Percentiles rank a stretch among this genome's conserved stretches.
Evolutionary conservation across 1,139 yeast species (phyloP).

Genomic region (Saccharomyces uvarum): DNA sequence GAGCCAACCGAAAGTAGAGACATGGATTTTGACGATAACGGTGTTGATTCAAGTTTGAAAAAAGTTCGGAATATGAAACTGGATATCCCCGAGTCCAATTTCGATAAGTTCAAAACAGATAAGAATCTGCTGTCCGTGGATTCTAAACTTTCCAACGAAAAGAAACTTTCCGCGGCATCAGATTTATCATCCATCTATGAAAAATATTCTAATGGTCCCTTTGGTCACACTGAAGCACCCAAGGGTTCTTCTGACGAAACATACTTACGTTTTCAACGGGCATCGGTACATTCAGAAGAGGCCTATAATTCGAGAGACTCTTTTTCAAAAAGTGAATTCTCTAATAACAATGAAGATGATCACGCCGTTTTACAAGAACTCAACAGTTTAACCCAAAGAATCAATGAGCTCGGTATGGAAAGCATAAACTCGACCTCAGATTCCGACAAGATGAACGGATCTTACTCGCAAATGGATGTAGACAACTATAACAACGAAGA

Average conservation of each 20-base stretch:
- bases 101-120: not conserved
- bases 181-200: constrained; percentile 4
- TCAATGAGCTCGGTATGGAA: constrained; percentile 16
- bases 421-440: constrained; percentile 1
- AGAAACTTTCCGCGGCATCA: constrained; percentile 4
- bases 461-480: not conserved
- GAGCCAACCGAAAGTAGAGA: not conserved
- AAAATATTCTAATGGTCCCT: constrained; percentile 3
- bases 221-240: not conserved
- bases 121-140: not conserved
- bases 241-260: not conserved
- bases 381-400: constrained; percentile 15
- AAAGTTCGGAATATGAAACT: not conserved
- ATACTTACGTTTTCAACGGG: not conserved
- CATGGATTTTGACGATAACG: not conserved
- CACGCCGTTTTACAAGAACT: constrained; percentile 8
- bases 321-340: not conserved
- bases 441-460: not conserved
- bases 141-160: not conserved
- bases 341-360: not conserved
- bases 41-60: not conserved
- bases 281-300: not conserved
- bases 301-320: not conserved
- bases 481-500: constrained; percentile 4
- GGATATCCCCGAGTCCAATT: constrained; percentile 3